Conservation (phyloP, 805 yeast genomes). For the Danielia oregonensis region DNA sequence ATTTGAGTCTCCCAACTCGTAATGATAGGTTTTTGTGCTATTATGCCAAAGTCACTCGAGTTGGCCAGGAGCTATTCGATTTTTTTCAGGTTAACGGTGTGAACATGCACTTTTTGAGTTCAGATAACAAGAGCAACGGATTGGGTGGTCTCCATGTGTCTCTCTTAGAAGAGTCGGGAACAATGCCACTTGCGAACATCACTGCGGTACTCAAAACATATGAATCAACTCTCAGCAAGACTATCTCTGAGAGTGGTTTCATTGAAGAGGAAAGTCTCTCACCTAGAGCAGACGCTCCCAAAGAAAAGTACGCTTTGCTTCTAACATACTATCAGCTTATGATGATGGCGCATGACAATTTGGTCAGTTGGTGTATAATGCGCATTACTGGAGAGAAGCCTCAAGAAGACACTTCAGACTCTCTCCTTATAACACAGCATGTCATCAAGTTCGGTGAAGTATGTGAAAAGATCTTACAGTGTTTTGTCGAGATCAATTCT, state of each 20-base stretch:
- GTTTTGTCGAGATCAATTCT: conserved; percentile 37
- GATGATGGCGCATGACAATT: conserved; percentile 50
- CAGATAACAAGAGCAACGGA: conserved; percentile 5
- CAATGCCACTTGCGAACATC: conserved; percentile 1
- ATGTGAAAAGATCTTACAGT: conserved; percentile 44
- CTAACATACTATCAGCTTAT: conserved; percentile 48
- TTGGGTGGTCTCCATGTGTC: conserved; percentile 1
- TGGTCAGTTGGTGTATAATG: conserved; percentile 37
- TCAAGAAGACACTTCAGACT: neutral
- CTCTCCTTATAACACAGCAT: conserved; percentile 27
- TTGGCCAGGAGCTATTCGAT: conserved; percentile 48
- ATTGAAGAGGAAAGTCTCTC: conserved; percentile 19
- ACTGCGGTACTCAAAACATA: conserved; percentile 28
- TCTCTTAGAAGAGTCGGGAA: conserved; percentile 1
- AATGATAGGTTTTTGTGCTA: conserved; percentile 43
- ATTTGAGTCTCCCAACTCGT: conserved; percentile 22
- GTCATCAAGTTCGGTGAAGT: conserved; percentile 40
- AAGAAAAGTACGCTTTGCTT: conserved; percentile 37
- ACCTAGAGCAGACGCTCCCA: conserved; percentile 17
- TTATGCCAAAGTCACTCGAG: conserved; percentile 41
- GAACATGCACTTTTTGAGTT: conserved; percentile 8
- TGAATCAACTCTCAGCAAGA: conserved; percentile 37
- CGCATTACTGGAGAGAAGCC: conserved; percentile 2
- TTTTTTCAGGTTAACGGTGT: conserved; percentile 30
- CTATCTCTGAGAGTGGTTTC: conserved; percentile 40